phyloP scores from a whole-genome alignment of 441 rosid species.

The Pelargonium citronellum region DNA sequence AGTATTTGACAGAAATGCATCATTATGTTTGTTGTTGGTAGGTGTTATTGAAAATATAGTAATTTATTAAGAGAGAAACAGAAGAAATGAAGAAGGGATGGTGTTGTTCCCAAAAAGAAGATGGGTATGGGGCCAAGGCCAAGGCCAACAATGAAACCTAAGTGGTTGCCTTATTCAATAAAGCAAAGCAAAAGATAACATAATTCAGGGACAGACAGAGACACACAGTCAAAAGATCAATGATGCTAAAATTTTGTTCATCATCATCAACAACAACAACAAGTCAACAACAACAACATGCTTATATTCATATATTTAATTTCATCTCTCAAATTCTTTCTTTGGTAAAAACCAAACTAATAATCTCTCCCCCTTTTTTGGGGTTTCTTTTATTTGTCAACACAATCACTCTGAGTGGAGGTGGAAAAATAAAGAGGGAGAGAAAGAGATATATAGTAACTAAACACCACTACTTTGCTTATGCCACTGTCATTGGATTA shows the following conservation, averaged over 20 bases:
- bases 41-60: too few species aligned
- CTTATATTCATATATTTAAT: background rate
- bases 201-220: background rate
- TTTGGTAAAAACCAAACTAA: background rate
- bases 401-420: background rate
- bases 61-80: too few species aligned
- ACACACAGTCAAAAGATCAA: too few species aligned
- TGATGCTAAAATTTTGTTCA: too few species aligned
- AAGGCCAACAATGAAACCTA: background rate
- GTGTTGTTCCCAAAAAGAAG: constrained; percentile 4
- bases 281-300: too few species aligned
- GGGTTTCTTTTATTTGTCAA: background rate
- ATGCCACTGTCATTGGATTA: too few species aligned
- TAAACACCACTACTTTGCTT: background rate
- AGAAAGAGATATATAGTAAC: background rate
- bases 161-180: background rate
- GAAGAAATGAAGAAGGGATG: background rate
- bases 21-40: too few species aligned
- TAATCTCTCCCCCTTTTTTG: background rate
- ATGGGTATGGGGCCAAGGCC: background rate
- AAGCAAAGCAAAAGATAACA: background rate
- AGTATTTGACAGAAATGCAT: too few species aligned
- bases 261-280: too few species aligned
- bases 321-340: background rate
- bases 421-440: background rate